phyloP scores from a whole-genome alignment of 2,329 filamentous ascomycete genomes.

The Ustilaginoidea virens region DNA sequence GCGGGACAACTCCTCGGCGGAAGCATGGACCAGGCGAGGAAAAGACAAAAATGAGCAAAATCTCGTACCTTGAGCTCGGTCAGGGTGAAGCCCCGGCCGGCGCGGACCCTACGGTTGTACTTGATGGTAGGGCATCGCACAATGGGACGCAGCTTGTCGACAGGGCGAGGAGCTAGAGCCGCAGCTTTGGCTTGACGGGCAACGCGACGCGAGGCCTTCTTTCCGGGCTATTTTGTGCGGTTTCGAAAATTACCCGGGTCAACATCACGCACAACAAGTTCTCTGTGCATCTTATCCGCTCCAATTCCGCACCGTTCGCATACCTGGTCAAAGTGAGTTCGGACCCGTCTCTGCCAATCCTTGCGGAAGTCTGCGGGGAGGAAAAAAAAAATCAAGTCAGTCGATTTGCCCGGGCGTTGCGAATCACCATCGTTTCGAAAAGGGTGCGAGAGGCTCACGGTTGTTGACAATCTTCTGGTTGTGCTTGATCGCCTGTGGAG shows the following conservation, averaged over 20 bases:
- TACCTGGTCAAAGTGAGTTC: conserved; percentile 99
- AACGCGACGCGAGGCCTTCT: conserved; percentile 84
- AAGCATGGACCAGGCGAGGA: no score
- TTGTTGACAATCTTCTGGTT: conserved; percentile 97
- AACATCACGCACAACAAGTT: no score
- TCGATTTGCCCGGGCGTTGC: conserved; percentile 8
- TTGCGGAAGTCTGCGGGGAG: conserved; percentile 74
- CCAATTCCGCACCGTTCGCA: no score
- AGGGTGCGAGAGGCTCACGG: no score
- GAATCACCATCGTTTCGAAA: no score
- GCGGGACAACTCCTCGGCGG: no score
- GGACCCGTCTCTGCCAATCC: conserved; percentile 99
- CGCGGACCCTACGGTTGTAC: conserved; percentile 96
- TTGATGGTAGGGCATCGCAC: conserved; percentile 96
- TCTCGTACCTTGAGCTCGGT: conserved; percentile 89
- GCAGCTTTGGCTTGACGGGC: conserved; percentile 91
- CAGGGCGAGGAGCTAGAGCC: conserved; percentile 84
- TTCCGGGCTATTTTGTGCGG: conserved; percentile 75
- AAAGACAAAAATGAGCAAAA: no score
- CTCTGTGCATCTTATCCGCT: no score
- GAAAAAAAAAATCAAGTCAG: conserved; percentile 12
- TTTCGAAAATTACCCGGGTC: no score
- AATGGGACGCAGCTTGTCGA: conserved; percentile 91
- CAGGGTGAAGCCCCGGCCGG: conserved; percentile 94
- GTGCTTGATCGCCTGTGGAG: conserved; percentile 88